Percentiles rank a stretch among this genome's conserved stretches.
Evolutionary conservation across 768 basidiomycete species (phyloP).

Genomic region (Hortiboletus campestris): DNA sequence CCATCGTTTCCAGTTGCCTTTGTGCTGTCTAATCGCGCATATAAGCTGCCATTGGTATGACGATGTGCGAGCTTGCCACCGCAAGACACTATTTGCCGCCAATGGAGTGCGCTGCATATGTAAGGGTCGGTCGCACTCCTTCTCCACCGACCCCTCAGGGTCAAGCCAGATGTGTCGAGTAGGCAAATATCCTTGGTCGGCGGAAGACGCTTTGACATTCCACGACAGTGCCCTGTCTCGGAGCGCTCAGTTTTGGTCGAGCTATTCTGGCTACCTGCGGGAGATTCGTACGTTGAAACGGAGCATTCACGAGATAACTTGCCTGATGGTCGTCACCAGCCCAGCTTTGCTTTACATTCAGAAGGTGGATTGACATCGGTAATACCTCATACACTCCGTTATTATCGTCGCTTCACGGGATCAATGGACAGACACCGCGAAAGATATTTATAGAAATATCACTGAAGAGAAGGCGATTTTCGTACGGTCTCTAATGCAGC

Average conservation of each 20-base stretch:
- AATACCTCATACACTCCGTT: slow-evolving; percentile 9
- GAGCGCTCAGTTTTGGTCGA: slow-evolving; percentile 83
- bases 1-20: not conserved
- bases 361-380: slow-evolving; percentile 77
- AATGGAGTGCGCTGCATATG: slow-evolving; percentile 51
- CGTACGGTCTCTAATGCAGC: slow-evolving; percentile 43
- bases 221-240: slow-evolving; percentile 61
- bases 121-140: not conserved
- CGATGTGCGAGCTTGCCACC: slow-evolving; percentile 75
- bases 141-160: slow-evolving; percentile 11
- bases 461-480: slow-evolving; percentile 57
- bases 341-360: slow-evolving; percentile 73
- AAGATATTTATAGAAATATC: slow-evolving; percentile 63
- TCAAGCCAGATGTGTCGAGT: slow-evolving; percentile 56
- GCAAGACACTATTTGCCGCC: slow-evolving; percentile 66
- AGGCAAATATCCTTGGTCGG: slow-evolving; percentile 11
- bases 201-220: slow-evolving; percentile 3
- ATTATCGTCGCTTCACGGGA: slow-evolving; percentile 6
- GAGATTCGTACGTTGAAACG: slow-evolving; percentile 61
- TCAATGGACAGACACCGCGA: slow-evolving; percentile 51
- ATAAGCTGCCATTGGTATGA: slow-evolving; percentile 74
- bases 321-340: slow-evolving; percentile 43
- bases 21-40: slow-evolving; percentile 18
- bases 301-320: not conserved
- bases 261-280: slow-evolving; percentile 79